phyloP scores from a whole-genome alignment of 306 rosid genomes.

The Echinosophora koreensis region DNA sequence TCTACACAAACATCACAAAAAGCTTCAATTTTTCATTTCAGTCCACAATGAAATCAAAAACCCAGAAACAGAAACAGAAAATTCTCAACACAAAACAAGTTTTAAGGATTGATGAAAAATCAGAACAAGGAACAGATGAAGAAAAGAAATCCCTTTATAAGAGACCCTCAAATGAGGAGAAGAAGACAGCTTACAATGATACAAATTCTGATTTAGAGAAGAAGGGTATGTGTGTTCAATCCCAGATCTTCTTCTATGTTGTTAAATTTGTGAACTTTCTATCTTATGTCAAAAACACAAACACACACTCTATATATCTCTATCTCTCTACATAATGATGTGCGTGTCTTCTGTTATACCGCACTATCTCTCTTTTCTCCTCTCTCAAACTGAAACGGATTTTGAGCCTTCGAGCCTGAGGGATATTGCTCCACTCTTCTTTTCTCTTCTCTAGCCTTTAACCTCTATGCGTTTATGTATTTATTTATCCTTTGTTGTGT shows the following conservation, averaged over 20 bases:
- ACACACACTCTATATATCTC: neutral
- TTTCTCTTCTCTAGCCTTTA: neutral
- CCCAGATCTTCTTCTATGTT: conserved; percentile 50
- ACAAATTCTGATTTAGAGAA: conserved; percentile 36
- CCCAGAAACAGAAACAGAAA: neutral
- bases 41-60: conserved; percentile 16
- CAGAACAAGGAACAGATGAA: no score
- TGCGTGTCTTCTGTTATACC: neutral
- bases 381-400: conserved; percentile 36
- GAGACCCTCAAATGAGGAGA: conserved; percentile 24
- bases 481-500: conserved; percentile 52
- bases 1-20: neutral
- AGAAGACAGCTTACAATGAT: conserved; percentile 52
- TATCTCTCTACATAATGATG: neutral
- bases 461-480: conserved; percentile 35
- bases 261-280: conserved; percentile 39
- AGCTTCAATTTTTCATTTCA: conserved; percentile 16
- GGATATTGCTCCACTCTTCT: conserved; percentile 32
- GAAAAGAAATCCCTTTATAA: no score
- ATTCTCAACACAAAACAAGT: conserved; percentile 9
- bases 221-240: neutral
- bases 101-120: neutral
- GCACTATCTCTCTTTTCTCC: neutral
- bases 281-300: neutral
- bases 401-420: conserved; percentile 18